Conservation (phyloP, 352 stramenopile species). For the Phytopythium delawarense region DNA sequence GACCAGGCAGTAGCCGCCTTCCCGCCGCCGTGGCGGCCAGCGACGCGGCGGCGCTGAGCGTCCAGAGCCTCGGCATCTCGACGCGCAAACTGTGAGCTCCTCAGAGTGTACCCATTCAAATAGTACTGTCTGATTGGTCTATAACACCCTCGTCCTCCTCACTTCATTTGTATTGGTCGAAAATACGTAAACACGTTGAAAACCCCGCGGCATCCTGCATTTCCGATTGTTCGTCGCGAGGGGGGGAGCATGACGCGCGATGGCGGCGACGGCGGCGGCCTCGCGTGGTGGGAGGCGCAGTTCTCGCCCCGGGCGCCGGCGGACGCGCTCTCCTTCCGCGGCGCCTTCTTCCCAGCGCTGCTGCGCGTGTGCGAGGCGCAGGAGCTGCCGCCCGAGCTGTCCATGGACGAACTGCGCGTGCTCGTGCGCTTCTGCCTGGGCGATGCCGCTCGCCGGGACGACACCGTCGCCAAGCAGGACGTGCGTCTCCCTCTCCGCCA, state of each 20-base stretch:
- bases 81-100: neutral
- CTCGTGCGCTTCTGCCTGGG: slow-evolving; percentile 53
- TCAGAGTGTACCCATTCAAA: neutral
- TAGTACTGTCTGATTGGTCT: neutral
- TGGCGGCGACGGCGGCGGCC: slow-evolving; percentile 7
- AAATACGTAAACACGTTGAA: neutral
- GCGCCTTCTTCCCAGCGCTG: slow-evolving; percentile 50
- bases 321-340: slow-evolving; percentile 23
- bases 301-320: neutral
- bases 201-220: neutral
- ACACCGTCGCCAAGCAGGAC: slow-evolving; percentile 39
- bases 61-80: slow-evolving; percentile 4
- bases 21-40: neutral
- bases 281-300: slow-evolving; percentile 32
- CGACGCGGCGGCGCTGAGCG: neutral
- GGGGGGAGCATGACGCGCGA: neutral
- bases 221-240: neutral
- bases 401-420: slow-evolving; percentile 52
- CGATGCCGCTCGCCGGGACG: slow-evolving; percentile 31
- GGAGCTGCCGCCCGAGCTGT: slow-evolving; percentile 32
- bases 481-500: slow-evolving; percentile 11
- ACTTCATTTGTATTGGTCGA: neutral
- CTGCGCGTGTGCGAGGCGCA: slow-evolving; percentile 32
- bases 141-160: neutral
- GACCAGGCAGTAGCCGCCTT: neutral